Conservation (phyloP, 805 yeast species). For the Cyberlindnera euphorbiiphila region DNA sequence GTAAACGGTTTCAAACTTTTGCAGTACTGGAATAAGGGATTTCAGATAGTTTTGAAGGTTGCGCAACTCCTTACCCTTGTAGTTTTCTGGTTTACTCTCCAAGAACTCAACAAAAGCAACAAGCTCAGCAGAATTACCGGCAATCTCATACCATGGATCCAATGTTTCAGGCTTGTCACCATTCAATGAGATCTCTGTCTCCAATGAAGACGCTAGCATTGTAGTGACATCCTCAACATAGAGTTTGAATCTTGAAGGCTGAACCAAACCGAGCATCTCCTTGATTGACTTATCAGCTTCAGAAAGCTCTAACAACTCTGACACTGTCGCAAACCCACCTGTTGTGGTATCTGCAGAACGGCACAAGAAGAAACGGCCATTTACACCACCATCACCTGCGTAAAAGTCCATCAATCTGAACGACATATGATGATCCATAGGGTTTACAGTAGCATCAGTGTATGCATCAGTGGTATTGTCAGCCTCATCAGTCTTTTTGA, state of each 20-base stretch:
- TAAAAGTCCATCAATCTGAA: constrained; percentile 26
- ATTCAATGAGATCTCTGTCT: background rate
- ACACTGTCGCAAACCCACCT: constrained; percentile 16
- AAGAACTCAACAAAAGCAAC: constrained; percentile 14
- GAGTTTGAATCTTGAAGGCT: constrained; percentile 26
- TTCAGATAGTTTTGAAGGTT: constrained; percentile 15
- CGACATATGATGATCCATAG: constrained; percentile 19
- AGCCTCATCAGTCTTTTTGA: constrained; percentile 9
- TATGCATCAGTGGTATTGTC: constrained; percentile 8
- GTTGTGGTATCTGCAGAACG: constrained; percentile 19
- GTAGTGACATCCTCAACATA: constrained; percentile 27
- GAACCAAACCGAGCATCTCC: constrained; percentile 14
- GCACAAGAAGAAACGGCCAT: constrained; percentile 26
- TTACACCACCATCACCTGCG: constrained; percentile 27
- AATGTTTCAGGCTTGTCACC: constrained; percentile 2
- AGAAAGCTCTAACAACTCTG: constrained; percentile 12
- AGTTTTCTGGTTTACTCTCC: constrained; percentile 1
- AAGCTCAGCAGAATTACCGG: constrained; percentile 16
- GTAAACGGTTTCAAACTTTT: constrained; percentile 18
- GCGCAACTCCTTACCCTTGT: constrained; percentile 8
- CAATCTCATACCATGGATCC: constrained; percentile 30
- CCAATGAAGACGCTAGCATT: constrained; percentile 8
- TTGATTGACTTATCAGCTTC: constrained; percentile 6
- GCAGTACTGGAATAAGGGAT: constrained; percentile 13
- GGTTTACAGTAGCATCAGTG: constrained; percentile 21